Evolutionary conservation across 257 asterid genomes (phyloP).

Genomic region (Mitragyna speciosa): DNA sequence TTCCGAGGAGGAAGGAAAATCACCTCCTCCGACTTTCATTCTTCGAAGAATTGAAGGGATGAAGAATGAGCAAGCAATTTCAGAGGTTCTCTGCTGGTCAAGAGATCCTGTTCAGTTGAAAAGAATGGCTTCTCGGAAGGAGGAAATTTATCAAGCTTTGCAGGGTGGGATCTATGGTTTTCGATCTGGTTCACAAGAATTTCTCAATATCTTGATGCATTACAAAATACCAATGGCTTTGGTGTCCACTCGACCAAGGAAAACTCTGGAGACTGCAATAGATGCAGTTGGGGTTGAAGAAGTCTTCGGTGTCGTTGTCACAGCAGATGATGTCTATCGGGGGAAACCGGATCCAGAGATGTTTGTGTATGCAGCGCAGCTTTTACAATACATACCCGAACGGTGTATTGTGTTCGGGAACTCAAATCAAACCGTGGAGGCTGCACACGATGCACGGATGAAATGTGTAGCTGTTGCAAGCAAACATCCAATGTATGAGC

Average conservation of each 20-base stretch:
- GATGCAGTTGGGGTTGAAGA: slow-evolving; percentile 66
- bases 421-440: slow-evolving; percentile 89
- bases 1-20: slow-evolving; percentile 75
- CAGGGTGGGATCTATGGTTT: slow-evolving; percentile 78
- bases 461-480: slow-evolving; percentile 95
- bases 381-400: slow-evolving; percentile 76
- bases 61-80: slow-evolving; percentile 95
- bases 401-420: slow-evolving; percentile 89
- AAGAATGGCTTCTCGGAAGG: slow-evolving; percentile 71
- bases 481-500: slow-evolving; percentile 83
- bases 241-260: slow-evolving; percentile 87
- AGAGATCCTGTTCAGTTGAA: slow-evolving; percentile 66
- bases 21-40: slow-evolving; percentile 76
- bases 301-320: slow-evolving; percentile 63
- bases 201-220: slow-evolving; percentile 57
- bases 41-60: slow-evolving; percentile 82
- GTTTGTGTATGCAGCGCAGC: slow-evolving; percentile 86
- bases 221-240: slow-evolving; percentile 93
- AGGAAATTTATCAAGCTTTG: slow-evolving; percentile 74
- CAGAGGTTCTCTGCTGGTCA: slow-evolving; percentile 96
- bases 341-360: slow-evolving; percentile 98
- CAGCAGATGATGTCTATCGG: slow-evolving; percentile 84
- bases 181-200: slow-evolving; percentile 81
- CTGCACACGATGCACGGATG: slow-evolving; percentile 95
- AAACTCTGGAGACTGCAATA: slow-evolving; percentile 62